phyloP scores from a whole-genome alignment of 2,329 filamentous ascomycete species.

The Penicillium sclerotiorum region DNA sequence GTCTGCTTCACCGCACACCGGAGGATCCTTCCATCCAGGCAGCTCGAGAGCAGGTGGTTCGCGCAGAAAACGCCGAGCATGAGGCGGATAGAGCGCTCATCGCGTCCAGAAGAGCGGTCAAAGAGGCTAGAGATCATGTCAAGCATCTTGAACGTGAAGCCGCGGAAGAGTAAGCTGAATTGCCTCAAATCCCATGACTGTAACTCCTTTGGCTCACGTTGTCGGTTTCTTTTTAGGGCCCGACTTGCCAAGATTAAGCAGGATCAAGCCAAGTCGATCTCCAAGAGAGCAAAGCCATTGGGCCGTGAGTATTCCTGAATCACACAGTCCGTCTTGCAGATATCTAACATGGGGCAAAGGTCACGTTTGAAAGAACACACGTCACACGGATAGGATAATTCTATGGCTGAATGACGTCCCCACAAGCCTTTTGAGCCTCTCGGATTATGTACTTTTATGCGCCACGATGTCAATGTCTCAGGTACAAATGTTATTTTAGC shows the following conservation, averaged over 20 bases:
- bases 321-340: background rate
- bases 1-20: constrained; percentile 48
- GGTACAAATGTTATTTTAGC: background rate
- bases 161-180: constrained; percentile 55
- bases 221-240: constrained; percentile 38
- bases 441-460: background rate
- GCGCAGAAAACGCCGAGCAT: constrained; percentile 64
- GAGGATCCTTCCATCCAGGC: constrained; percentile 65
- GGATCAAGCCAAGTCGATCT: constrained; percentile 64
- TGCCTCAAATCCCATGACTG: background rate
- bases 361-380: background rate
- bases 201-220: background rate
- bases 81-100: constrained; percentile 67
- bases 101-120: constrained; percentile 60
- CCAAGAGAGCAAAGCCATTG: constrained; percentile 69
- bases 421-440: background rate
- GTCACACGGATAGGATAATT: background rate
- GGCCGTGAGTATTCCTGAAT: constrained; percentile 56
- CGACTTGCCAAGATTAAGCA: constrained; percentile 69
- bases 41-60: constrained; percentile 63
- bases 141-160: constrained; percentile 67
- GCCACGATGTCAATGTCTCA: background rate
- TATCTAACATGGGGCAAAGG: background rate
- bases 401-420: background rate
- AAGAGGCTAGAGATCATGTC: constrained; percentile 66